Evolutionary conservation across 208 protist species (phyloP).

Genomic region (Acanthamoeba triangularis): DNA sequence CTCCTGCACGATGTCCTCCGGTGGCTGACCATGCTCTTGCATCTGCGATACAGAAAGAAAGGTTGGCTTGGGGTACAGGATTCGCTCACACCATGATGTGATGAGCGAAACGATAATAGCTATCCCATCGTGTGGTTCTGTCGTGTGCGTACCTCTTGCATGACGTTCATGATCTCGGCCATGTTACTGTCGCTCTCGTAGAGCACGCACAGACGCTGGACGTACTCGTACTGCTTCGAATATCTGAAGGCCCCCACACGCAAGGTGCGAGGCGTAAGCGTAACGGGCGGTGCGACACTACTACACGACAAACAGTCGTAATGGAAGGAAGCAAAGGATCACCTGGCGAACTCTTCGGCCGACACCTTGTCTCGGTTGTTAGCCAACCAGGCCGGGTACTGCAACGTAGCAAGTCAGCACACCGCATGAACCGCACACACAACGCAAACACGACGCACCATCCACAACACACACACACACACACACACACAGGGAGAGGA

Average conservation of each 20-base stretch:
- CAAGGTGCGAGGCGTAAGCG: background rate
- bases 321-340: background rate
- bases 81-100: too few relatives aligned
- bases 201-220: conserved; percentile 42
- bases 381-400: conserved; percentile 73
- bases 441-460: too few relatives aligned
- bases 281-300: background rate
- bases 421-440: background rate
- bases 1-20: conserved; percentile 71
- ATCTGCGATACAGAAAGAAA: conserved; percentile 3
- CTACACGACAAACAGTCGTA: too few relatives aligned
- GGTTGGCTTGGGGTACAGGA: too few relatives aligned
- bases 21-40: conserved; percentile 71
- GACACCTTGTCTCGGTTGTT: conserved; percentile 68
- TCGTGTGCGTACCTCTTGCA: background rate
- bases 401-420: background rate
- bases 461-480: too few relatives aligned
- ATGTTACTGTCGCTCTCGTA: conserved; percentile 66
- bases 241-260: conserved; percentile 12
- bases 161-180: conserved; percentile 75
- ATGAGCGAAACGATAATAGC: background rate
- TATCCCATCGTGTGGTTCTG: background rate
- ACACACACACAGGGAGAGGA: too few relatives aligned
- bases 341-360: conserved; percentile 49
- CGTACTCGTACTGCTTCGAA: conserved; percentile 63